Evolutionary conservation across 768 basidiomycete genomes (phyloP).

Genomic region (Cystofilobasidium bisporidii): DNA sequence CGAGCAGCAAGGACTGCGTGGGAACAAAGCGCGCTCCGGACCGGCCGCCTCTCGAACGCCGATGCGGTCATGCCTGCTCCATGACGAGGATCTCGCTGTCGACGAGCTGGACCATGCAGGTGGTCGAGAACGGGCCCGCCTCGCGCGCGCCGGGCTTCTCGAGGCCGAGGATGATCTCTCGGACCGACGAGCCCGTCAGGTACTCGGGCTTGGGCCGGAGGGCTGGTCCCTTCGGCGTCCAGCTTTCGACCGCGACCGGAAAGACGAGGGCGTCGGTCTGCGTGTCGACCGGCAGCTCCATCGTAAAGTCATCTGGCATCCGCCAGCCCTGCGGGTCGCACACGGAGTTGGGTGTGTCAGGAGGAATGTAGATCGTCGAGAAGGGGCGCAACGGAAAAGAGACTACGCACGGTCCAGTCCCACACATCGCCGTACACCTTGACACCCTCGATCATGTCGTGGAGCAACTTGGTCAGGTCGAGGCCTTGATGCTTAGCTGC

Average conservation of each 20-base stretch:
- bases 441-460: not conserved
- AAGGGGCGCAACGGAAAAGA: not conserved
- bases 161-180: not conserved
- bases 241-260: not conserved
- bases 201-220: not conserved
- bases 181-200: not conserved
- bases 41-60: too few species aligned
- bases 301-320: not conserved
- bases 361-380: not conserved
- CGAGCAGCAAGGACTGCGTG: too few species aligned
- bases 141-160: not conserved
- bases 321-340: not conserved
- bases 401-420: not conserved
- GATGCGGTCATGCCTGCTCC: not conserved
- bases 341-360: too few species aligned
- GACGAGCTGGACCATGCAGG: not conserved
- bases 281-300: not conserved
- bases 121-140: not conserved
- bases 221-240: not conserved
- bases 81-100: not conserved
- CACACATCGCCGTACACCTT: not conserved
- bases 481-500: not conserved
- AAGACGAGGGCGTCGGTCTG: not conserved
- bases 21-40: too few species aligned
- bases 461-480: not conserved